phyloP scores from a whole-genome alignment of 2,329 filamentous ascomycete genomes.

The Zasmidium citrigriseum region DNA sequence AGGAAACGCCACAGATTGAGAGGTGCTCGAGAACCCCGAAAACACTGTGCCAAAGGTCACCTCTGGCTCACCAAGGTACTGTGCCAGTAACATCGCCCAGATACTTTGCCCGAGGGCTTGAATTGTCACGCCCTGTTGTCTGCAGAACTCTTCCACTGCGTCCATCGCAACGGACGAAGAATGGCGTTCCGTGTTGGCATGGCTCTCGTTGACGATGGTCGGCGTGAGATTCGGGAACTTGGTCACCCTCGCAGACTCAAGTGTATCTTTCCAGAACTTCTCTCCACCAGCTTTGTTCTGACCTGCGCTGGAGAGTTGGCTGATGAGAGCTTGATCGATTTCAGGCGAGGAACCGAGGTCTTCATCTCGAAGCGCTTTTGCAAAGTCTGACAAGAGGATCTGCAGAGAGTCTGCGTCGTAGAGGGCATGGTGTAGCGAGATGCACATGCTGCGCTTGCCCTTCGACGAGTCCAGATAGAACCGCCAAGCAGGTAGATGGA shows the following conservation, averaged over 20 bases:
- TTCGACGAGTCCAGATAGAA: constrained; percentile 50
- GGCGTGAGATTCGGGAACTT: constrained; percentile 78
- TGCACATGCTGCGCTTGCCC: constrained; percentile 37
- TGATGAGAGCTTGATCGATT: constrained; percentile 44
- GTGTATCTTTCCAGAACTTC: constrained; percentile 64
- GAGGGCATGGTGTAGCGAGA: constrained; percentile 74
- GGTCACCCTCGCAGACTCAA: constrained; percentile 48
- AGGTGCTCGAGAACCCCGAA: constrained; percentile 69
- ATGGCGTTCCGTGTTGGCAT: constrained; percentile 39
- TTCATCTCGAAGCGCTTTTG: constrained; percentile 39
- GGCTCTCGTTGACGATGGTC: constrained; percentile 43
- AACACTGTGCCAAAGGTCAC: constrained; percentile 81
- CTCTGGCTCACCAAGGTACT: constrained; percentile 72
- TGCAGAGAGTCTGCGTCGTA: constrained; percentile 80
- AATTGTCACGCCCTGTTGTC: constrained; percentile 64
- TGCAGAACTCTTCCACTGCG: constrained; percentile 59
- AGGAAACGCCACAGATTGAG: constrained; percentile 66
- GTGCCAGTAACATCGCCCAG: constrained; percentile 74
- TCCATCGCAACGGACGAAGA: constrained; percentile 43
- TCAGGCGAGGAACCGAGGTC: constrained; percentile 28
- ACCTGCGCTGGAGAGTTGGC: constrained; percentile 37
- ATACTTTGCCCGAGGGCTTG: constrained; percentile 75
- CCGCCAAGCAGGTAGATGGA: constrained; percentile 65
- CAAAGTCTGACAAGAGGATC: constrained; percentile 63
- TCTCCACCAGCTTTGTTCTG: constrained; percentile 7